Evolutionary conservation across 768 basidiomycete genomes (phyloP), one percentile per base, ranked within the genome.

Genomic region (Thelephora aurantiotincta): DNA sequence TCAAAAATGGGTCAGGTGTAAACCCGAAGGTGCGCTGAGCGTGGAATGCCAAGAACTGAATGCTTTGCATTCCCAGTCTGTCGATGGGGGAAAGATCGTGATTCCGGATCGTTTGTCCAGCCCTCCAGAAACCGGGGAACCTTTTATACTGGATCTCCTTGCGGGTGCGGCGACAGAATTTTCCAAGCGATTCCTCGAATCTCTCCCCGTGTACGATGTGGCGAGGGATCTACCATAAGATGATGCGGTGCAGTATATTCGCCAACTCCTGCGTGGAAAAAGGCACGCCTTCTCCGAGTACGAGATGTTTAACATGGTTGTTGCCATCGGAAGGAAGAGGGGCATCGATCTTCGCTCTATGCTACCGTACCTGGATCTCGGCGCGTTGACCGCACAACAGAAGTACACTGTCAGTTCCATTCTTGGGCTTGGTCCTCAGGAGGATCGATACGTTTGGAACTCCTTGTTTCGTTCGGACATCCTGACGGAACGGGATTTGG

Each of bases 21-120:
- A 70, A 48, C 70, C 74, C 0, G 58, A 69, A 43, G 80, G 80
- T 23, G 79, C 79, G 0, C 63, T 80, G 52, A 72, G 75, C 54
- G 60, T 70, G 0, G 73, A 83, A 61, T 83, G 80, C 52, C 80
- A 82, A 54, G 80, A 83, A 54, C 65, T 83, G 20, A 82, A 82
- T 50, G 80, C 79, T 0, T 60, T 83, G 7, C 78, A 83, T 53
- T 83, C 80, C 2, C 77, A 79, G 47, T 77, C 73, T 2, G 80
- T 82, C 1, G 80, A 82, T 52, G 80, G 80, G 0, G 80, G 74
- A 0, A 66, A 67, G 11, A 70, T 82, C 45, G 75, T 65, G 56
- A 78, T 77, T 45, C 80, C 74, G 0, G 77, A 74, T 35, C 65
- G 73, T 42, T 60, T 82, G 19, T 57, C 60, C n/a, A 72, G 61